A percentile compares a stretch with the other conserved stretches of the same genome.
Evolutionary conservation across 345 rosid species (phyloP).

Genomic region (Turritis glabra): DNA sequence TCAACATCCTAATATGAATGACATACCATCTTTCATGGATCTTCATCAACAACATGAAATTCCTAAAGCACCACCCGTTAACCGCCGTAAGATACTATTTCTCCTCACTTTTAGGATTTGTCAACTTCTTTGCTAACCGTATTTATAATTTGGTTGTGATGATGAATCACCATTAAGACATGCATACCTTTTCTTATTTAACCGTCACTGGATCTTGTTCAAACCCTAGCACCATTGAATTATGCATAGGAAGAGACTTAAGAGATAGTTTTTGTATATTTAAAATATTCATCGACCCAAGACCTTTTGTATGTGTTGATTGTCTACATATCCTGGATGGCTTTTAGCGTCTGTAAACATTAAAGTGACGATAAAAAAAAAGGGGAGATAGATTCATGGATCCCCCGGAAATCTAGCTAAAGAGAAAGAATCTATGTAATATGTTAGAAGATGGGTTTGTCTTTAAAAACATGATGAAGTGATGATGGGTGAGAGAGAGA

Average conservation of each 20-base stretch:
- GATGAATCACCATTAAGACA: neutral
- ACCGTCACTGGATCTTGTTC: conserved; percentile 12
- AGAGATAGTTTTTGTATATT: neutral
- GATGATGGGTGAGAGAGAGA: conserved; percentile 49
- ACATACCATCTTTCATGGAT: conserved; percentile 47
- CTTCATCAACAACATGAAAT: conserved; percentile 52
- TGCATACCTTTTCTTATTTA: conserved; percentile 18
- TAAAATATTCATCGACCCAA: neutral
- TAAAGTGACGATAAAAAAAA: neutral
- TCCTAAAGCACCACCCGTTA: conserved; percentile 68
- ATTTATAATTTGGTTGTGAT: neutral
- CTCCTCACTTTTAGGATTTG: neutral
- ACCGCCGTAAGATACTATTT: conserved; percentile 67
- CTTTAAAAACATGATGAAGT: conserved; percentile 55
- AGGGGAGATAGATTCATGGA: conserved; percentile 25
- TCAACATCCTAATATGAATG: conserved; percentile 65
- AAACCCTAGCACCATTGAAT: conserved; percentile 11
- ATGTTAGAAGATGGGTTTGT: conserved; percentile 30
- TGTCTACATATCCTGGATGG: neutral
- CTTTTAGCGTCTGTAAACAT: conserved; percentile 11
- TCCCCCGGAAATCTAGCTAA: conserved; percentile 61
- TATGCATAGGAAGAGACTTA: neutral
- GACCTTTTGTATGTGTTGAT: neutral
- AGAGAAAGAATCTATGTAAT: conserved; percentile 39
- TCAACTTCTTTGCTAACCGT: neutral